These are phyloP conservation scores for Citrus cavaleriei DNA, from an alignment of 345 rosid genomes.

Conservation along the genomic window DNA sequence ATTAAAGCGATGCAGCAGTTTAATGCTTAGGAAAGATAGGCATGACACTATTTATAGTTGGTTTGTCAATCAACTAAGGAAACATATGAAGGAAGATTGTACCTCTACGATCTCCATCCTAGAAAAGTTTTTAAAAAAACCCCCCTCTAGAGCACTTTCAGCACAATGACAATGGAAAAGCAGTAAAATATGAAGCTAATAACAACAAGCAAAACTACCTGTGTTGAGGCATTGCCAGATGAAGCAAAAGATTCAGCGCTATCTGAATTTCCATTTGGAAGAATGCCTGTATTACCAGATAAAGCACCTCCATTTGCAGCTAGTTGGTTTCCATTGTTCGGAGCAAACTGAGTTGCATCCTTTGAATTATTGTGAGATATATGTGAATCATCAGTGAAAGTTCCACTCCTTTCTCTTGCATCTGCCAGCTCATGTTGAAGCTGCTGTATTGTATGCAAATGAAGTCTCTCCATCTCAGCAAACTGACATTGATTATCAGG, in stretches of 20 bases:
- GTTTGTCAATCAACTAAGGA: background rate
- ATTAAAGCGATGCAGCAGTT: background rate
- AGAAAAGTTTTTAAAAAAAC: background rate
- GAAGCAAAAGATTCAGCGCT: conserved; percentile 40
- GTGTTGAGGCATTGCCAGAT: conserved; percentile 42
- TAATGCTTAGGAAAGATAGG: background rate
- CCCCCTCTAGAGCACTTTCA: background rate
- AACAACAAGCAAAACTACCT: conserved; percentile 32
- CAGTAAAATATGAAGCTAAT: background rate
- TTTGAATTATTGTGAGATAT: conserved; percentile 45
- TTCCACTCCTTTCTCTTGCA: conserved; percentile 60
- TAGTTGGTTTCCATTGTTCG: conserved; percentile 45
- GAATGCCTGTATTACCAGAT: conserved; percentile 28
- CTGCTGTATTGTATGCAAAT: conserved; percentile 77
- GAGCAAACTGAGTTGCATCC: conserved; percentile 51
- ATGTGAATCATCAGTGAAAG: conserved; percentile 53
- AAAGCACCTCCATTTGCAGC: conserved; percentile 47
- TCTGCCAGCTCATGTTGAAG: conserved; percentile 84
- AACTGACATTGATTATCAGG: conserved; percentile 46
- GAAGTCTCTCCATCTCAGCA: conserved; percentile 86
- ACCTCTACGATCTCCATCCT: background rate
- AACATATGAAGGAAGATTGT: background rate
- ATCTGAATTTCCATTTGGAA: conserved; percentile 55
- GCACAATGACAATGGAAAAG: background rate
- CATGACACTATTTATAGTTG: background rate